Evolutionary conservation across 768 basidiomycete genomes (phyloP), one percentile per base, ranked within the genome.

Genomic region (Tylopilus plumbeoviolaceoides): DNA sequence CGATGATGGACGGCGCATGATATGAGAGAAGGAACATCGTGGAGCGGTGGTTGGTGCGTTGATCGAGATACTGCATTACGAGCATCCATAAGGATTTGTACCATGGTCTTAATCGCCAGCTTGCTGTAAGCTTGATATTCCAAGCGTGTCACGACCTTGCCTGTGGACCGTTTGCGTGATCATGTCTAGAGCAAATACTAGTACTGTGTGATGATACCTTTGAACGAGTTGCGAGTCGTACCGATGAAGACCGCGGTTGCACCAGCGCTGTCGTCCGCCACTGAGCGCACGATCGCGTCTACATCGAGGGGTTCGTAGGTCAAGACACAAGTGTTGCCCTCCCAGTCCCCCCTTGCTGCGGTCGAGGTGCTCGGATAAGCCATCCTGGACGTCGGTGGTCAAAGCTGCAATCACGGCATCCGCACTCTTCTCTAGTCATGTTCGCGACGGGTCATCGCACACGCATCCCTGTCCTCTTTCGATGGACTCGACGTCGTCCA

Each of bases 61-160:
- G 80, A 80, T 47, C 69, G 77, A 39, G 72, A 66, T 53, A 72
- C 66, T 33, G 70, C 69, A 47, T 64, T 53, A 48, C 75, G 78
- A 11, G 78, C 77, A 39, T 75, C 67, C 41, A 67, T 69, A 33
- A 88, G 67, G 58, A 90, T 85, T 52, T 75, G 71, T 23, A 74
- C 72, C 75, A 92, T 82, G 17, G 88, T 89, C 69, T 85, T 89
- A 59, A 92, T 81, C 10, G 89, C 87, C 23, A 92, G 72, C 57
- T 82, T 84, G 57, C 84, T 86, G 68, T 91, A 91, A 8, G 90
- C 87, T 69, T 91, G 87, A 63, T 91, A 92, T 64, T 91, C 88
- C 31, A 92, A 69, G 35, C 79, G 79, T 23, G 83, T 83, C 31
- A 92, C 90, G 14, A 70, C 68, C 63, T 83, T 88, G 47, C 85